phyloP scores from a whole-genome alignment of 1,284 basidiomycete species.

The Tilletia setariae region DNA sequence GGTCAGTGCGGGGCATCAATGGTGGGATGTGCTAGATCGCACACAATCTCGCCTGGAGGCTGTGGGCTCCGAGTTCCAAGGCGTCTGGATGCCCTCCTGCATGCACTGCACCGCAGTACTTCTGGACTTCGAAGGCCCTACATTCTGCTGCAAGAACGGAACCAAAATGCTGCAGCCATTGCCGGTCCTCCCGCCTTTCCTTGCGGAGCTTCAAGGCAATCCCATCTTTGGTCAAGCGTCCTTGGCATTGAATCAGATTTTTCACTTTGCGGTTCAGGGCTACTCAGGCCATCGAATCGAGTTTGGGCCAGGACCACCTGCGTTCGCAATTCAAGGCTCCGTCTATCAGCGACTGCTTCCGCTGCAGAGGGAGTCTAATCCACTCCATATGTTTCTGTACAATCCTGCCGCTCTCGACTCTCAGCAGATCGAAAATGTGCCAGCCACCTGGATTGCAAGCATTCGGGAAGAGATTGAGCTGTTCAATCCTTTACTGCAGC shows the following conservation, averaged over 20 bases:
- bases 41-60: too few relatives aligned
- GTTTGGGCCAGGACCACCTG: not conserved
- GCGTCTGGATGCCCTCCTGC: too few relatives aligned
- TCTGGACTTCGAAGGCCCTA: not conserved
- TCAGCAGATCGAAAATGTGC: not conserved
- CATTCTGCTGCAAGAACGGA: not conserved
- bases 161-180: not conserved
- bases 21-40: too few relatives aligned
- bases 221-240: not conserved
- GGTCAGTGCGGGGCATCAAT: too few relatives aligned
- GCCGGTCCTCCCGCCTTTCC: not conserved
- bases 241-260: constrained; percentile 5
- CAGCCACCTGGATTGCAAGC: not conserved
- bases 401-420: not conserved
- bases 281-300: not conserved
- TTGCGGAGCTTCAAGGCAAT: not conserved
- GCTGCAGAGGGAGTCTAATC: not conserved
- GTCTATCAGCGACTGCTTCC: not conserved
- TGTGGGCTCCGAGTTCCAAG: too few relatives aligned
- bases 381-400: not conserved
- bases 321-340: not conserved
- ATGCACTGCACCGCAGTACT: constrained; percentile 1
- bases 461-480: not conserved
- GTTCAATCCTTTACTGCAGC: constrained; percentile 1
- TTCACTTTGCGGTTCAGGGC: not conserved